Conservation (phyloP, 495 filamentous ascomycete genomes). For the Schizothecium vesticola region DNA sequence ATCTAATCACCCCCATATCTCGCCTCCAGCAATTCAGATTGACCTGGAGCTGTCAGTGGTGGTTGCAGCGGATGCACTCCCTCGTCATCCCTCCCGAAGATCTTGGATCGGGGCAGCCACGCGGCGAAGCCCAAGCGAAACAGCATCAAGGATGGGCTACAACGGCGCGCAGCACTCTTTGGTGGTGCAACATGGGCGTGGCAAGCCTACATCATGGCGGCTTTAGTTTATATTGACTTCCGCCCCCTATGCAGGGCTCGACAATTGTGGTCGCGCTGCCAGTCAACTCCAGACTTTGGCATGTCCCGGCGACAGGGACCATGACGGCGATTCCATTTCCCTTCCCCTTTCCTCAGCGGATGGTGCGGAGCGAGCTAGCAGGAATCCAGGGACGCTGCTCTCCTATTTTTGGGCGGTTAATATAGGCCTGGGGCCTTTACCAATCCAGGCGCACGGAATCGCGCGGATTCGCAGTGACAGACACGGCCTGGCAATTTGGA, state of each 20-base stretch:
- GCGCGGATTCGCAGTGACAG: constrained; percentile 6
- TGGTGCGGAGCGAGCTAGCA: constrained; percentile 6
- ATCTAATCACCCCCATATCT: neutral
- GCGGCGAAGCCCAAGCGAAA: neutral
- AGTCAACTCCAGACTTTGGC: neutral
- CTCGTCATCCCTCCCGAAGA: neutral
- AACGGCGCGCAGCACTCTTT: neutral
- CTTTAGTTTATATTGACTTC: constrained; percentile 7
- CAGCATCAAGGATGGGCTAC: neutral
- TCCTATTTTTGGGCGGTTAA: constrained; percentile 22
- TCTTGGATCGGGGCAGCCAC: neutral
- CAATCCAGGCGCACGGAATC: constrained; percentile 36
- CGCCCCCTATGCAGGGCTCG: neutral
- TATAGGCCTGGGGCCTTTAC: constrained; percentile 13
- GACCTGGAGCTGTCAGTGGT: neutral
- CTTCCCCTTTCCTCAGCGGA: neutral
- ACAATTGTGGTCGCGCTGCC: neutral
- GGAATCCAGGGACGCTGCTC: constrained; percentile 2
- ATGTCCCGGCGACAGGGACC: neutral
- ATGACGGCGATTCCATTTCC: neutral
- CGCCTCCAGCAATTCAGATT: neutral
- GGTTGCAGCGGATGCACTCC: neutral
- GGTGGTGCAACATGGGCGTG: constrained; percentile 6
- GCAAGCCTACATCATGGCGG: constrained; percentile 1
- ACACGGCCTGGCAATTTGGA: constrained; percentile 25